Base-by-base conservation (phyloP, 495 filamentous ascomycete genomes). In the Hypoxylon fuscum region DNA sequence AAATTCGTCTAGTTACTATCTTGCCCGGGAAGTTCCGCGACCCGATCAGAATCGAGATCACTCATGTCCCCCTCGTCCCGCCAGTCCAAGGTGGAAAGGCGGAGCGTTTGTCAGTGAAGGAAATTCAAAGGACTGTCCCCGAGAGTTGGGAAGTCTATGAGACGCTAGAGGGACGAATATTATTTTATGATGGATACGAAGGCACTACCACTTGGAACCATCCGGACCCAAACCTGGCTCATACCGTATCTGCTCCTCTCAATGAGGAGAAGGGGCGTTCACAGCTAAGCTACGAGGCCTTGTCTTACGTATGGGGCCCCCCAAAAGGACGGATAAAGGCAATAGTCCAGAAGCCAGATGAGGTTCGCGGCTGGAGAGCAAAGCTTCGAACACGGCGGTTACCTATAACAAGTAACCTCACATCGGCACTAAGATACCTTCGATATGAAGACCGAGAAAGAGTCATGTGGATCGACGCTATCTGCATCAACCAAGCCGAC, bases 401-500 rank as follows among this genome's bases (percentile, higher is more conserved):
- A 11, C 35, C 34, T 5, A 46, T 63, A 21, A 15, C 10, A 5
- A 29, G 11, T n/a, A 31, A 57, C 20, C 52, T 63, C 27, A 14
- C 23, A 3, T 27, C 43, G 0, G 59, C 59, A 17, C 14, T 63
- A 15, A 43, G 44, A 14, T 11, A 63, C 9, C 59, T 63, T 1
- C 59, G 59, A 6, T 43, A 64, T 9, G 38, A 45, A 20, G 45
- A 55, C 18, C 15, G 21, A 15, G 3, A 14, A 20, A 35, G 67
- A 2, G 43, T 55, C 27, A 55, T 67, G 45, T 72, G 70, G 68
- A 69, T 68, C 38, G 68, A 71, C 35, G 62, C 55, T 12, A 38
- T 74, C 1, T 74, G 68, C 48, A 74, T 75, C 50, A 72, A 73
- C 57, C 70, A 70, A 31, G 18, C 48, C 0, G 63, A 72, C 49